Conservation (phyloP, 1,284 basidiomycete genomes). For the Omphalotus olearius region DNA sequence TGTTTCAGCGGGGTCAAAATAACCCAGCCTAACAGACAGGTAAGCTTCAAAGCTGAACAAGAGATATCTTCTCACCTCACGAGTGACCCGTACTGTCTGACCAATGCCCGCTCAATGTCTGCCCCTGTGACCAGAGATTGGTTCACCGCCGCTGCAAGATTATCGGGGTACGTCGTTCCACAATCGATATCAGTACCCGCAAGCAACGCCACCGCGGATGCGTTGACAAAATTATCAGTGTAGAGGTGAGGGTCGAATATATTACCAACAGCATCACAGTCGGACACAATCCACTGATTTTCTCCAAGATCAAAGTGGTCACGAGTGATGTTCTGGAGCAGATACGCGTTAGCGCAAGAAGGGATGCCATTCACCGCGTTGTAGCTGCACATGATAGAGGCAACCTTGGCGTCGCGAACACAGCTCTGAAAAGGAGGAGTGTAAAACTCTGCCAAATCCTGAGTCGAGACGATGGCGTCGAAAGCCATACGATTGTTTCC, state of each 20-base stretch:
- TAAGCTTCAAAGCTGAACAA: too few species aligned
- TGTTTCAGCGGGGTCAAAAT: constrained; percentile 44
- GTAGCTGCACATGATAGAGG: constrained; percentile 57
- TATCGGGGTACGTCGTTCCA: constrained; percentile 39
- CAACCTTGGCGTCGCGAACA: constrained; percentile 54
- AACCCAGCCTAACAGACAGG: constrained; percentile 52
- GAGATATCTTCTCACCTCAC: constrained; percentile 35
- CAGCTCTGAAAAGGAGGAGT: constrained; percentile 51
- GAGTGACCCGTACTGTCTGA: constrained; percentile 47
- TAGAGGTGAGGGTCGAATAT: constrained; percentile 47
- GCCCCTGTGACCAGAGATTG: constrained; percentile 39
- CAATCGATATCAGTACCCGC: constrained; percentile 56
- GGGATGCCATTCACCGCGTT: constrained; percentile 58
- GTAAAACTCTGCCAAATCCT: constrained; percentile 54
- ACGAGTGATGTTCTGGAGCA: constrained; percentile 48
- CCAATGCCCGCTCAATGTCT: constrained; percentile 39
- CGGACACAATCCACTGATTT: constrained; percentile 46
- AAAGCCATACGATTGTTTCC: constrained; percentile 44
- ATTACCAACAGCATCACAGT: constrained; percentile 38
- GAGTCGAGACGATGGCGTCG: constrained; percentile 48
- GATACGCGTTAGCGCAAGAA: constrained; percentile 46
- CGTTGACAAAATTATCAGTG: constrained; percentile 37
- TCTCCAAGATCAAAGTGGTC: constrained; percentile 48
- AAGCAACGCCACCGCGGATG: constrained; percentile 45
- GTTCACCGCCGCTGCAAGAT: constrained; percentile 43